Evolutionary conservation across 2,329 filamentous ascomycete genomes (phyloP).

Genomic region (Arachnomyces sp.): DNA sequence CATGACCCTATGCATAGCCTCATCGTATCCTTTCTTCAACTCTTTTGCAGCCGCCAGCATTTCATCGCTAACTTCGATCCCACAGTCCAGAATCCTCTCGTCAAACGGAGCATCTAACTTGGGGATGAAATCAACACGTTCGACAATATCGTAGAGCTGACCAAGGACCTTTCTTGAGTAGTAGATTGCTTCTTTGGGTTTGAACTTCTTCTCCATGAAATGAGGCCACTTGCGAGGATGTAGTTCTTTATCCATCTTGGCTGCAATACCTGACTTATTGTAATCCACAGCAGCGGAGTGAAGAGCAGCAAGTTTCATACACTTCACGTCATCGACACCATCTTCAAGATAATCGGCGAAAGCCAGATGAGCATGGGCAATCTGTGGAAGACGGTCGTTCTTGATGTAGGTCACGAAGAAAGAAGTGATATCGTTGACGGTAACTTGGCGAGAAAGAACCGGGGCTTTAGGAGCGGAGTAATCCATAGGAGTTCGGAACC

Average conservation of each 20-base stretch:
- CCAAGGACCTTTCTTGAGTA: slow-evolving; percentile 66
- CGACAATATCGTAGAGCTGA: slow-evolving; percentile 70
- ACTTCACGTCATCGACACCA: slow-evolving; percentile 62
- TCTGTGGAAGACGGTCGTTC: slow-evolving; percentile 70
- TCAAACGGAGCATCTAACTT: slow-evolving; percentile 71
- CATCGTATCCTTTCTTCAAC: slow-evolving; percentile 73
- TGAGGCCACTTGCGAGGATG: slow-evolving; percentile 66
- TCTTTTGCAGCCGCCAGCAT: slow-evolving; percentile 53
- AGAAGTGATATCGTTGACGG: slow-evolving; percentile 62
- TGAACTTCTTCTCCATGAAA: slow-evolving; percentile 68
- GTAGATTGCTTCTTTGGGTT: slow-evolving; percentile 48
- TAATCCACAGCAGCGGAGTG: slow-evolving; percentile 94
- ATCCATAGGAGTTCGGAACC: slow-evolving; percentile 72
- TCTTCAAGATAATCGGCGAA: slow-evolving; percentile 57
- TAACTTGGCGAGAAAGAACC: slow-evolving; percentile 55
- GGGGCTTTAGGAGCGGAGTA: slow-evolving; percentile 55
- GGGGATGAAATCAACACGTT: slow-evolving; percentile 61
- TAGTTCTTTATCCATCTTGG: slow-evolving; percentile 56
- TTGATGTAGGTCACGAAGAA: slow-evolving; percentile 95
- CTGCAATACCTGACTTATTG: slow-evolving; percentile 77
- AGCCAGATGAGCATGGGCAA: slow-evolving; percentile 76
- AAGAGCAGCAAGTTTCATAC: slow-evolving; percentile 66
- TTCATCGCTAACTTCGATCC: slow-evolving; percentile 49
- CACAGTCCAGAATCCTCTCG: slow-evolving; percentile 56
- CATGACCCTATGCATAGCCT: slow-evolving; percentile 69